A percentile compares a stretch with the other conserved stretches of the same genome.
These are phyloP conservation scores for Arthrobotrys musiformis DNA, from an alignment of 2,329 filamentous ascomycete species.

Conservation along the genomic window DNA sequence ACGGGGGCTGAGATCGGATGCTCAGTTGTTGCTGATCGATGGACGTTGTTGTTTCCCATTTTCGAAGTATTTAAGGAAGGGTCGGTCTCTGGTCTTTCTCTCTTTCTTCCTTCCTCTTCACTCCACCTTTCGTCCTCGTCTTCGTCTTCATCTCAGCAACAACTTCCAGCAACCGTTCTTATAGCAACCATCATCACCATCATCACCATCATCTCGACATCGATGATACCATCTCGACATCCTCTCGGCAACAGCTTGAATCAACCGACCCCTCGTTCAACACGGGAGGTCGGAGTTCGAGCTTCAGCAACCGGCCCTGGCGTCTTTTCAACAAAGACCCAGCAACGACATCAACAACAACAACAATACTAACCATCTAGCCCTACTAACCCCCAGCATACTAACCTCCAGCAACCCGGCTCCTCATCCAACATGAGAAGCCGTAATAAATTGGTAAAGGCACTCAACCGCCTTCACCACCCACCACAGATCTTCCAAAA, in stretches of 20 bases:
- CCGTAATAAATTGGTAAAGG: too few relatives aligned
- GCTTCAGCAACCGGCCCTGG: too few relatives aligned
- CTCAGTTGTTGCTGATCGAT: too few relatives aligned
- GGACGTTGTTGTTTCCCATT: too few relatives aligned
- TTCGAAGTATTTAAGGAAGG: too few relatives aligned
- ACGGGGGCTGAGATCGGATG: too few relatives aligned
- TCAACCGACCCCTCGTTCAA: too few relatives aligned
- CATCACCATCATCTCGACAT: neutral
- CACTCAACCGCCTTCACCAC: too few relatives aligned
- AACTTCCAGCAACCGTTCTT: neutral
- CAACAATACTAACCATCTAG: neutral
- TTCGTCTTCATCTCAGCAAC: neutral
- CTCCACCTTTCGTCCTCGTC: neutral
- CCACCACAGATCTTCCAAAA: neutral
- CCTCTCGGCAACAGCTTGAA: neutral
- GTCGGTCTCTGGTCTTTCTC: neutral
- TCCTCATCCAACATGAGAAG: neutral
- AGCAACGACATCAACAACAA: neutral
- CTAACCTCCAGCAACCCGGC: neutral
- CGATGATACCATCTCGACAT: neutral
- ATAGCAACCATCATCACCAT: neutral
- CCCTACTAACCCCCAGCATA: neutral
- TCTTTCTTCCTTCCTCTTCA: too few relatives aligned
- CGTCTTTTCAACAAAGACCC: too few relatives aligned
- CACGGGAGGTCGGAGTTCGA: too few relatives aligned